Base-by-base conservation (phyloP, 495 filamentous ascomycete species). In the Pseudomonodictys pantanalensis region DNA sequence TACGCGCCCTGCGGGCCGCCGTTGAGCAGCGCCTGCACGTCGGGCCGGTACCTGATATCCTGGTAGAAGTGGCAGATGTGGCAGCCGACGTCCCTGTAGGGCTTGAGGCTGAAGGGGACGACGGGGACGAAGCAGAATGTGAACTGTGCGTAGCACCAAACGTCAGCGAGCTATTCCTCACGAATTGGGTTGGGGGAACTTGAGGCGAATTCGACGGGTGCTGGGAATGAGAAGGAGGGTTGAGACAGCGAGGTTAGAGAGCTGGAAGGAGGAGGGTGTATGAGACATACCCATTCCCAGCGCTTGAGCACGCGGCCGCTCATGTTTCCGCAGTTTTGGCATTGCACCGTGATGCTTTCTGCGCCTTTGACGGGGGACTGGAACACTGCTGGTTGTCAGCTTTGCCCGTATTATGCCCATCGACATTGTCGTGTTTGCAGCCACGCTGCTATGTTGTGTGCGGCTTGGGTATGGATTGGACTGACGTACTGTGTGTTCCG, bases 101-200 rank as follows among this genome's bases (percentile, higher is more conserved):
- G 73, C 50, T 74, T 74, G 20, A 75, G 66, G 22, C 35, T 58
- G 66, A 75, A 73, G 26, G 74, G 74, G 18, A 76, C 71, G 7
- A 75, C 4, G 15, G 73, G 73, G 26, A 76, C 61, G 68, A 76
- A 76, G 68, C 74, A 76, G 61, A 76, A 69, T 2, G 74, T 76
- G 65, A 76, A 76, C 74, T n/a, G n/a, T n/a, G n/a, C n/a, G n/a
- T n/a, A n/a, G n/a, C n/a, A n/a, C n/a, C n/a, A n/a, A n/a, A n/a
- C n/a, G n/a, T n/a, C n/a, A n/a, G n/a, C n/a, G n/a, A n/a, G n/a
- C n/a, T n/a, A n/a, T n/a, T n/a, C n/a, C n/a, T n/a, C n/a, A n/a
- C n/a, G n/a, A n/a, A n/a, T n/a, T n/a, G n/a, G n/a, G n/a, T n/a
- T n/a, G 33, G 41, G 9, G 25, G 28, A 6, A 26, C 20, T 2